A percentile compares a stretch with the other conserved stretches of the same genome.
These are phyloP conservation scores for Rosa multiflora DNA, from an alignment of 306 rosid species.

Conservation along the genomic window DNA sequence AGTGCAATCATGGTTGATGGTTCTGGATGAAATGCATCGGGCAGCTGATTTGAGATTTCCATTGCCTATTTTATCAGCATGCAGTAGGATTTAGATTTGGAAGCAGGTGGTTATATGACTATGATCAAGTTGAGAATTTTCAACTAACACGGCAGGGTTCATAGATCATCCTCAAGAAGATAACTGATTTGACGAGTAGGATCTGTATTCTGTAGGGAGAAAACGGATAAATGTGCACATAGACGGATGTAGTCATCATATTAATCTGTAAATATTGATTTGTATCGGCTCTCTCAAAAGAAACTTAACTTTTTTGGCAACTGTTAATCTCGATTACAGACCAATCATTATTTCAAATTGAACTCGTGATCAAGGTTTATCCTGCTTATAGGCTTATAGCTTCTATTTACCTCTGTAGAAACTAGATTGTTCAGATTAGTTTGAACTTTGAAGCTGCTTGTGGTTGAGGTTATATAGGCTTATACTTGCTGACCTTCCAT, in stretches of 20 bases:
- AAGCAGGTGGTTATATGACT: neutral
- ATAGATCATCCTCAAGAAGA: neutral
- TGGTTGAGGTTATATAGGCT: too few species aligned
- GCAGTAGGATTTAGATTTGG: neutral
- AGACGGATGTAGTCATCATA: constrained; percentile 9
- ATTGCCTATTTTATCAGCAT: neutral
- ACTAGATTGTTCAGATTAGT: too few species aligned
- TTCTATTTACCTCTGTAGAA: neutral
- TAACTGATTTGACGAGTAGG: neutral
- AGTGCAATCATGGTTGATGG: neutral
- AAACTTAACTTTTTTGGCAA: neutral
- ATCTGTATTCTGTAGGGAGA: neutral
- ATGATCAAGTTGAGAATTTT: constrained; percentile 1
- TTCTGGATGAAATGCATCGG: constrained; percentile 16
- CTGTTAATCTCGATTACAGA: neutral
- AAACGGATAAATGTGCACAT: neutral
- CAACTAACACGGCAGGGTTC: neutral
- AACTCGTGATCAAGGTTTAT: neutral
- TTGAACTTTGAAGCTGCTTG: too few species aligned
- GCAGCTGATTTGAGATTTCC: constrained; percentile 5
- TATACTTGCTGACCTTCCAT: too few species aligned
- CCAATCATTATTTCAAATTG: neutral
- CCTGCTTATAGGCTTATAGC: too few species aligned
- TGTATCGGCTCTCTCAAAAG: neutral
- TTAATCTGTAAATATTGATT: constrained; percentile 8